Evolutionary conservation across 2,329 filamentous ascomycete species (phyloP).

Genomic region (Sporothrix schenckii): DNA sequence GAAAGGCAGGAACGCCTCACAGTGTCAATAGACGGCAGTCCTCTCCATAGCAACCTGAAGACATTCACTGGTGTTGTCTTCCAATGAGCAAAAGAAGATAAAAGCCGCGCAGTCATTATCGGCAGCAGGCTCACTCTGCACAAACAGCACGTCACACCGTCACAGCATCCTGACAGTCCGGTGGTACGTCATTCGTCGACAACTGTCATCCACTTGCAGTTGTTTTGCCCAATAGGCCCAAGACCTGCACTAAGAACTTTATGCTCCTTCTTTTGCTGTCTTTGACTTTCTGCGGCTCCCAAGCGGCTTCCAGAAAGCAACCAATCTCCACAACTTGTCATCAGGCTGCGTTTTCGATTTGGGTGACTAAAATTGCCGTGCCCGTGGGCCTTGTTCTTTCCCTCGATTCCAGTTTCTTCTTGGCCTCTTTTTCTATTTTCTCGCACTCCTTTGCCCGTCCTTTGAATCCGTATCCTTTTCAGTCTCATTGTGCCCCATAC

Average conservation of each 20-base stretch:
- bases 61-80: neutral
- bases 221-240: no score
- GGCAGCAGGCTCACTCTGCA: no score
- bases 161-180: no score
- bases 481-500: neutral
- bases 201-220: no score
- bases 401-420: neutral
- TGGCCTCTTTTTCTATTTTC: neutral
- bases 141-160: no score
- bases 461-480: neutral
- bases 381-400: neutral
- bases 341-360: conserved; percentile 23
- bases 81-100: no score
- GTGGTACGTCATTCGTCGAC: no score
- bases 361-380: conserved; percentile 11
- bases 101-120: no score
- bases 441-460: neutral
- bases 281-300: neutral
- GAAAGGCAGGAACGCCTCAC: neutral
- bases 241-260: neutral
- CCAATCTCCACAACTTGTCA: conserved; percentile 15
- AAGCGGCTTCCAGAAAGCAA: neutral
- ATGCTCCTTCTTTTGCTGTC: neutral
- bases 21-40: neutral
- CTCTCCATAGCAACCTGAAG: neutral